Percentiles rank a stretch among this genome's conserved stretches.
These are phyloP conservation scores for Toxoplasma gondii DNA, from an alignment of 169 alveolate species.

Conservation along the genomic window DNA sequence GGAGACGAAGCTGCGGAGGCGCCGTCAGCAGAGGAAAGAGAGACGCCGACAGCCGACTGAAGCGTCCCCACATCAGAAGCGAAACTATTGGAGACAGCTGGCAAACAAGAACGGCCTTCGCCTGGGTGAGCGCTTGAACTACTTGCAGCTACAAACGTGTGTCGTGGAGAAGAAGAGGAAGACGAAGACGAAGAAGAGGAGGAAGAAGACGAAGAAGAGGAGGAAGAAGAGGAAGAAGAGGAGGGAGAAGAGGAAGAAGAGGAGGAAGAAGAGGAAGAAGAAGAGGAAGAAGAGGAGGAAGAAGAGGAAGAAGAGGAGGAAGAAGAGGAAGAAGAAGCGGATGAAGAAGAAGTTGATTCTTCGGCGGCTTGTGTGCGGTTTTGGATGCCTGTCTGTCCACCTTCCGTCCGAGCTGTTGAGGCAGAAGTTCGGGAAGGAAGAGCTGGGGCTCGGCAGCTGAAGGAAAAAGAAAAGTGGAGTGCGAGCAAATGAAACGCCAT, in stretches of 20 bases:
- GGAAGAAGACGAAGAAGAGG: not conserved
- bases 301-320: not conserved
- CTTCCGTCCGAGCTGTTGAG: not conserved
- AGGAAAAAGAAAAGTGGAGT: not conserved
- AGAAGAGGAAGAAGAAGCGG: not conserved
- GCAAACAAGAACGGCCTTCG: no score
- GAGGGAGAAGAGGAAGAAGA: not conserved
- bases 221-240: not conserved
- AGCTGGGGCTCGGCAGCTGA: conserved; percentile 37
- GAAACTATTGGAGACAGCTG: no score
- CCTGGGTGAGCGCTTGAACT: no score
- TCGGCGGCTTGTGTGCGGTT: not conserved
- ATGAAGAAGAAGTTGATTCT: not conserved
- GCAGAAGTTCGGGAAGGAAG: not conserved
- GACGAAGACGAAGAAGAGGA: not conserved
- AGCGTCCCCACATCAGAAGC: no score
- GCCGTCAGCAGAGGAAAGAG: not conserved
- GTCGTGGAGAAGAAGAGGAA: not conserved
- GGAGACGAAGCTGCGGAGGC: not conserved
- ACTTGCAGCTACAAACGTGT: no score
- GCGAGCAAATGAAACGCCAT: no score
- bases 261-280: not conserved
- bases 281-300: not conserved
- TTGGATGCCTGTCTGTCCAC: not conserved
- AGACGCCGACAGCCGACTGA: not conserved